Conservation (phyloP, 1,284 basidiomycete species). For the Cryptococcus depauperatus region DNA sequence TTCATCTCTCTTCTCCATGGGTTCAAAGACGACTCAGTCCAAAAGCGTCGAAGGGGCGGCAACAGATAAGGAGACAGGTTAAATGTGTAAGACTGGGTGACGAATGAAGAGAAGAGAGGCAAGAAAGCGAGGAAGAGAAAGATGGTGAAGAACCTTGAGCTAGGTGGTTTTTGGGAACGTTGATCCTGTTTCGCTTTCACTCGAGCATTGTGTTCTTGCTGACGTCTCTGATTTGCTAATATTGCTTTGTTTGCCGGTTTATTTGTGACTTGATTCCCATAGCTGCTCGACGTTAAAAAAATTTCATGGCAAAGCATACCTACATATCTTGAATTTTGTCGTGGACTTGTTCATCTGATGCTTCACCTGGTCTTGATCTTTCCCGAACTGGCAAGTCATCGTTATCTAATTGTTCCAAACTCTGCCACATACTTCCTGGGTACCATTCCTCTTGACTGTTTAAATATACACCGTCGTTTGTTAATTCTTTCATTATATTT, state of each 20-base stretch:
- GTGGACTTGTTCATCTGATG: slow-evolving; percentile 29
- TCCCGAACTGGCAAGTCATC: slow-evolving; percentile 13
- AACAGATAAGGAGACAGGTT: slow-evolving; percentile 15
- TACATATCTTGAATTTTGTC: slow-evolving; percentile 29
- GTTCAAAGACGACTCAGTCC: slow-evolving; percentile 17
- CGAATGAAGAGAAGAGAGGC: slow-evolving; percentile 34
- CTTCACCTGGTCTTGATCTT: slow-evolving; percentile 31
- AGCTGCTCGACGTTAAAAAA: slow-evolving; percentile 44
- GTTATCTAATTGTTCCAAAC: too few relatives aligned
- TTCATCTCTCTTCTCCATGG: slow-evolving; percentile 9
- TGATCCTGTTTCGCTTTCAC: slow-evolving; percentile 7
- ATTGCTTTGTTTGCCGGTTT: slow-evolving; percentile 55
- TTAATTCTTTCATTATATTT: too few relatives aligned
- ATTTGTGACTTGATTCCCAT: slow-evolving; percentile 54
- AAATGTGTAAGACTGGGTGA: slow-evolving; percentile 33
- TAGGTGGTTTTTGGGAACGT: neutral
- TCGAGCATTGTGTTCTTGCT: slow-evolving; percentile 23
- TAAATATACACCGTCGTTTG: too few relatives aligned
- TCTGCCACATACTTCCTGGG: slow-evolving; percentile 30
- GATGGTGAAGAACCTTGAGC: slow-evolving; percentile 11
- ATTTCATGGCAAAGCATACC: slow-evolving; percentile 2
- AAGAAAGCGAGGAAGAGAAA: slow-evolving; percentile 31
- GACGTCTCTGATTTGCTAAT: slow-evolving; percentile 25
- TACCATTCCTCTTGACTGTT: slow-evolving; percentile 20
- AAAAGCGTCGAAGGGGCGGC: slow-evolving; percentile 16